Base-by-base conservation (phyloP, 1,139 yeast genomes). In the Lodderomyces oxycetoniae region DNA sequence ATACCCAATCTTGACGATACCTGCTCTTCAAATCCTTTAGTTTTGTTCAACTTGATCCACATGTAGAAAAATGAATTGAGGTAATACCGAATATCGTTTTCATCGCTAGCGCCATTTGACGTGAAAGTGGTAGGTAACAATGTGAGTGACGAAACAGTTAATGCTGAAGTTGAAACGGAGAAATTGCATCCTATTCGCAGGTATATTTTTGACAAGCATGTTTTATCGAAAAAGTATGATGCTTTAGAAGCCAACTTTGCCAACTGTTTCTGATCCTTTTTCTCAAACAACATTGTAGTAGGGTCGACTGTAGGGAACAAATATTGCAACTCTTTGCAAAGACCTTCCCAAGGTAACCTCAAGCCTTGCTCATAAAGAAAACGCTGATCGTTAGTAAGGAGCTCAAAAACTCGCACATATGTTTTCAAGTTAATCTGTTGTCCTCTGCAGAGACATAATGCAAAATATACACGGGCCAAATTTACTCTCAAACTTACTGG, bases 371-470 rank as follows among this genome's bases (percentile, higher is more conserved):
- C 37, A 30, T 61, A 61, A 32, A 81, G 52, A 13, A 69, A 52
- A 5, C 54, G 59, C 24, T 64, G 61, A 42, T 76, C 77, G 38
- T 73, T 73, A 3, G 76, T 70, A 34, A 91, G 64, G 9, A 67
- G 51, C 37, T 74, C 74, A 43, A 87, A 80, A 44, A 83, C 71
- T 34, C 72, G 74, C n/a, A 77, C 74, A 53, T 82, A 85, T 36
- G 79, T 66, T 32, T 70, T 73, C 35, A 82, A 57, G 38, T 79
- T 75, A 21, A 81, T 55, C 28, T 71, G 72, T 48, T 88, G 96
- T 5, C 94, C 91, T 29, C 91, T 76, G 2, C 84, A 74, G 23
- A 88, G 61, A 27, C 88, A 71, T 22, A 91, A 65, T 10, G 86
- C 75, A 51, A 78, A 89, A 50, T 79, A 89, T 1, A 87, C 84